Evolutionary conservation across 2,329 filamentous ascomycete genomes (phyloP).

Genomic region (Emydomyces testavorans): DNA sequence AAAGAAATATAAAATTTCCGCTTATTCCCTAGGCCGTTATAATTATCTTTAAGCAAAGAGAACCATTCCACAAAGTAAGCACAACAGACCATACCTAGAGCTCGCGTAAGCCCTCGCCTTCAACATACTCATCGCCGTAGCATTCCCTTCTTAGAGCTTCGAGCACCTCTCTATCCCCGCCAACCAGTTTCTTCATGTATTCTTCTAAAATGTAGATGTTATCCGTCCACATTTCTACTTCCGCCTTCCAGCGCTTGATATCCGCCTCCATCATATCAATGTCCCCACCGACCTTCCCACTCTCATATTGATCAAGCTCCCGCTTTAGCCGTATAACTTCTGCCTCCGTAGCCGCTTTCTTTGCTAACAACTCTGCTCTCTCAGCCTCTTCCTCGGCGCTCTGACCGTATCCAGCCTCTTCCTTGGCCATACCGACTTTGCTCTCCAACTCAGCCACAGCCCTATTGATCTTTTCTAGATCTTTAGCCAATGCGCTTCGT

Average conservation of each 20-base stretch:
- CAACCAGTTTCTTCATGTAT: slow-evolving; percentile 29
- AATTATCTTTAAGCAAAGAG: background rate
- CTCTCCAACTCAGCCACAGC: slow-evolving; percentile 17
- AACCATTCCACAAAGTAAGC: background rate
- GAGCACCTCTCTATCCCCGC: slow-evolving; percentile 37
- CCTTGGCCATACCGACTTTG: slow-evolving; percentile 15
- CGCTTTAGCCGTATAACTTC: slow-evolving; percentile 9
- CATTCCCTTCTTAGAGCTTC: slow-evolving; percentile 34
- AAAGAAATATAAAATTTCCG: background rate
- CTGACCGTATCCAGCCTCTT: slow-evolving; percentile 15
- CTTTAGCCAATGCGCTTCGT: slow-evolving; percentile 27
- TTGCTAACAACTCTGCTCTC: slow-evolving; percentile 10
- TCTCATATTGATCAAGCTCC: slow-evolving; percentile 24
- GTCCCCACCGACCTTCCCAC: slow-evolving; percentile 10
- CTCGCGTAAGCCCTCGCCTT: slow-evolving; percentile 42
- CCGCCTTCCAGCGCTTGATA: slow-evolving; percentile 23
- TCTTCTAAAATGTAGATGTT: slow-evolving; percentile 36
- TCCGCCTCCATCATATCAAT: slow-evolving; percentile 29
- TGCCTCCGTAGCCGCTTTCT: slow-evolving; percentile 9
- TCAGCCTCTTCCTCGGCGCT: slow-evolving; percentile 13
- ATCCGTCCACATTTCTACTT: slow-evolving; percentile 34
- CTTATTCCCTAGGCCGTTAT: background rate
- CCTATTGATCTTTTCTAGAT: slow-evolving; percentile 22
- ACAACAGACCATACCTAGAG: slow-evolving; percentile 17
- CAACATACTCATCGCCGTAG: slow-evolving; percentile 46